Evolutionary conservation across 495 filamentous ascomycete species (phyloP).

Genomic region (Sordaria brevicollis): DNA sequence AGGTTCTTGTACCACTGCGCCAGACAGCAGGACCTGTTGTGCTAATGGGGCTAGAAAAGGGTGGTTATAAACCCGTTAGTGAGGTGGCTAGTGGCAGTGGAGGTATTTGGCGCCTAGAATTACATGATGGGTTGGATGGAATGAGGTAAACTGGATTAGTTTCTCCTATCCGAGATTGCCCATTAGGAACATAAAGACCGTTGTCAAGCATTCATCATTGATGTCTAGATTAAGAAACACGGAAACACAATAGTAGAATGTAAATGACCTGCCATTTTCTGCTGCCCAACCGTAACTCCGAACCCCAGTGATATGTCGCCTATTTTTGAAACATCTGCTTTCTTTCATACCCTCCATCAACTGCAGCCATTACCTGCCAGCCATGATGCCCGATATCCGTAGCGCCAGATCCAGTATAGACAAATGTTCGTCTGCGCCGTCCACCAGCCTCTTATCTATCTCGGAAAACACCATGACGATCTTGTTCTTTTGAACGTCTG

Average conservation of each 20-base stretch:
- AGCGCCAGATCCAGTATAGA: slow-evolving; percentile 77
- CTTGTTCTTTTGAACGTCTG: slow-evolving; percentile 78
- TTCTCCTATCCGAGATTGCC: too few relatives aligned
- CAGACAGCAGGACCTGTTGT: too few relatives aligned
- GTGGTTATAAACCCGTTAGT: too few relatives aligned
- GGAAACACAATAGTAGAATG: not conserved
- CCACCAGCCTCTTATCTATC: slow-evolving; percentile 86
- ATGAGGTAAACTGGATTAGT: too few relatives aligned
- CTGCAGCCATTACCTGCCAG: slow-evolving; percentile 20
- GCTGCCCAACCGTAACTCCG: slow-evolving; percentile 4
- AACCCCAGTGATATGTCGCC: not conserved
- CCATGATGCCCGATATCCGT: slow-evolving; percentile 67
- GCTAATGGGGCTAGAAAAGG: too few relatives aligned
- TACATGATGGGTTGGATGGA: too few relatives aligned
- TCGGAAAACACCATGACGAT: slow-evolving; percentile 87
- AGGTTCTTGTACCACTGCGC: too few relatives aligned
- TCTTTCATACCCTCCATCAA: not conserved
- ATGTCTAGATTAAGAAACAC: not conserved
- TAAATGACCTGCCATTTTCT: slow-evolving; percentile 1
- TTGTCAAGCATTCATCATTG: slow-evolving; percentile 16
- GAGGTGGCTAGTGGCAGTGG: too few relatives aligned
- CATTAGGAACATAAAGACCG: not conserved
- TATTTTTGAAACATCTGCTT: not conserved
- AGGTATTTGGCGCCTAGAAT: too few relatives aligned
- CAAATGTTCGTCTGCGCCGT: slow-evolving; percentile 94